These are phyloP conservation scores for Sphaerostilbella broomeana DNA, from an alignment of 2,329 filamentous ascomycete genomes.

Conservation along the genomic window DNA sequence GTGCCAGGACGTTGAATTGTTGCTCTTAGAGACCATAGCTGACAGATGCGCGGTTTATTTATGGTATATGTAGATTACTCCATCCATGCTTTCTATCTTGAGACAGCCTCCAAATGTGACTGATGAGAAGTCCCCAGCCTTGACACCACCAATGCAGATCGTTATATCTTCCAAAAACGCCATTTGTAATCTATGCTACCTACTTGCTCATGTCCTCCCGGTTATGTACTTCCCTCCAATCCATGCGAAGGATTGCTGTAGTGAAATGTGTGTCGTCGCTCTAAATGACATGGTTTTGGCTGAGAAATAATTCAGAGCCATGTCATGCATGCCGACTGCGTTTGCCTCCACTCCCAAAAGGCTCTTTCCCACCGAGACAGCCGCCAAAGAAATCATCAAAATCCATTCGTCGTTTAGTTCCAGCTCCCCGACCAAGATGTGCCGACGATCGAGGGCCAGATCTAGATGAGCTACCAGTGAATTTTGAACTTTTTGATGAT, in stretches of 20 bases:
- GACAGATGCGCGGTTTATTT: slow-evolving; percentile 1
- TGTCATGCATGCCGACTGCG: slow-evolving; percentile 41
- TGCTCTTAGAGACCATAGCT: slow-evolving; percentile 2
- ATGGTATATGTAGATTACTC: slow-evolving; percentile 12
- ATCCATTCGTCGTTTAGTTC: slow-evolving; percentile 66
- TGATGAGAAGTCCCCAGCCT: slow-evolving; percentile 10
- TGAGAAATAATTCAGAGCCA: background rate
- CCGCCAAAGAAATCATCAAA: slow-evolving; percentile 71
- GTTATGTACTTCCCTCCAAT: slow-evolving; percentile 24
- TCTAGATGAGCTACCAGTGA: slow-evolving; percentile 21
- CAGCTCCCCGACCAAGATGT: slow-evolving; percentile 56
- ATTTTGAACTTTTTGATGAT: slow-evolving; percentile 23
- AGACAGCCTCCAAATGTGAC: slow-evolving; percentile 8
- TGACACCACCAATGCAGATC: slow-evolving; percentile 17
- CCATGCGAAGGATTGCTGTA: slow-evolving; percentile 11
- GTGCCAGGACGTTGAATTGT: background rate
- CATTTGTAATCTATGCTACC: slow-evolving; percentile 30
- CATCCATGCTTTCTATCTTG: slow-evolving; percentile 11
- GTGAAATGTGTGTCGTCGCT: slow-evolving; percentile 3
- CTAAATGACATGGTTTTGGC: slow-evolving; percentile 12
- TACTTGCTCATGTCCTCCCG: slow-evolving; percentile 27
- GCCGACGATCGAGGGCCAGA: slow-evolving; percentile 23
- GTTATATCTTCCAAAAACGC: slow-evolving; percentile 31
- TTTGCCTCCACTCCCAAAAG: slow-evolving; percentile 44
- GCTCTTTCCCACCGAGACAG: slow-evolving; percentile 57